Base-by-base conservation (phyloP, 2,329 filamentous ascomycete species). In the Hypomyces rosellus region DNA sequence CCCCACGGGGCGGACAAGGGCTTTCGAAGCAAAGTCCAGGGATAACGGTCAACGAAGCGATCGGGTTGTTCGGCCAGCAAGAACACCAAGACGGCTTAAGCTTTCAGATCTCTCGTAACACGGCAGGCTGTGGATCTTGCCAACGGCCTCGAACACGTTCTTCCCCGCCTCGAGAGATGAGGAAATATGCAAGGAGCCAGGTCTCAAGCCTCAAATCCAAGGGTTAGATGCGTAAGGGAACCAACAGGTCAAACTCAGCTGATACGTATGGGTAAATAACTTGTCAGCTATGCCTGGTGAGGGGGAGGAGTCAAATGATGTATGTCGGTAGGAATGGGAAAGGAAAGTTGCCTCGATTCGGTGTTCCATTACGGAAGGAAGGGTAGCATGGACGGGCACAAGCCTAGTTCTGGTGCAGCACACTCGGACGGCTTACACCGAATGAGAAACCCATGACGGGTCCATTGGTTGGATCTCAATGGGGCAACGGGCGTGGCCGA, bases 81-180 rank as follows among this genome's bases (percentile, higher is more conserved):
- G 25, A 30, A 30, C 25, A 30, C 25, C 25, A 30, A 30, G 25
- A 30, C 25, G 25, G 25, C 25, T 30, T 30, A 30, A 30, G 9
- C 25, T 30, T 30, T 30, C 25, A 30, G 50, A 51, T 51, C 50
- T 48, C 38, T 45, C 25, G 34, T 40, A 34, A 46, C 30, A 48
- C 39, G 33, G 50, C 46, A 45, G 45, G 4, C 14, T 48, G 50
- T 51, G 50, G 50, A 51, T 48, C 50, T 39, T 9, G 20, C 25
- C 25, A 37, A 18, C 34, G 48, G 45, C 48, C 50, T 45, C 47
- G 50, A 51, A 51, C 50, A 51, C 50, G 50, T 48, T 48, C 50
- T 48, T 45, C 50, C 50, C 50, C 50, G 50, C 50, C 50, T 48
- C 41, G 22, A 37, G n/a, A 30, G 25, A 30, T 30, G 25, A 30